These are phyloP conservation scores for Domatiomyces catenatus DNA, from an alignment of 2,329 filamentous ascomycete species.

Conservation along the genomic window DNA sequence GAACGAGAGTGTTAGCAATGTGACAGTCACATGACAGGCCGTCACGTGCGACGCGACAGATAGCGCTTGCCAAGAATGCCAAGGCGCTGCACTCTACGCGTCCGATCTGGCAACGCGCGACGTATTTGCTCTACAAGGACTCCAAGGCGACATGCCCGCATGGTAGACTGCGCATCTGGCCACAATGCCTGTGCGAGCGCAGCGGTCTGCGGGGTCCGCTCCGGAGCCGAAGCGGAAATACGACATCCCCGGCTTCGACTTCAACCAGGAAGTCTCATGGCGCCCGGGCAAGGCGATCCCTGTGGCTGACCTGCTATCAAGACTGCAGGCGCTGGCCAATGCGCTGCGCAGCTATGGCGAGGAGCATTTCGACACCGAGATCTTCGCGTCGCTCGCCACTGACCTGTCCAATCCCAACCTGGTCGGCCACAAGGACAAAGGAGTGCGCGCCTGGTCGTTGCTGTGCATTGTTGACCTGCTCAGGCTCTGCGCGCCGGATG, in stretches of 20 bases:
- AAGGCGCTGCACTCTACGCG: background rate
- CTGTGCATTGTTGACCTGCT: slow-evolving; percentile 88
- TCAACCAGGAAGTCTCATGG: slow-evolving; percentile 80
- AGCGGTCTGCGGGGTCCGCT: slow-evolving; percentile 3
- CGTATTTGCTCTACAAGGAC: background rate
- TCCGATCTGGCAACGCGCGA: background rate
- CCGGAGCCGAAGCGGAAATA: slow-evolving; percentile 9
- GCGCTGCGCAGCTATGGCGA: slow-evolving; percentile 80
- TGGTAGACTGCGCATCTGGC: background rate
- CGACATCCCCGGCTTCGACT: slow-evolving; percentile 40
- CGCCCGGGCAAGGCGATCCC: slow-evolving; percentile 79
- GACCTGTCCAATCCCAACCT: slow-evolving; percentile 71
- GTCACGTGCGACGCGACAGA: too few species aligned
- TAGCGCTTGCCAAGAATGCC: background rate
- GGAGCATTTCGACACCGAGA: slow-evolving; percentile 67
- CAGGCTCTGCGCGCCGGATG: slow-evolving; percentile 82
- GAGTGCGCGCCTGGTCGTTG: slow-evolving; percentile 75
- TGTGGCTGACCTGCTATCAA: slow-evolving; percentile 63
- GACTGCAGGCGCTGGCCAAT: slow-evolving; percentile 63
- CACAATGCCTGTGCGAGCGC: slow-evolving; percentile 13
- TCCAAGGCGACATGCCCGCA: background rate
- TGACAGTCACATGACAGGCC: too few species aligned
- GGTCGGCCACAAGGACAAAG: slow-evolving; percentile 79
- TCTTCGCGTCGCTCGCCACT: slow-evolving; percentile 68
- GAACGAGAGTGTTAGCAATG: too few species aligned